Base-by-base conservation (phyloP, 73 alveolate genomes). In the Tetrahymena elliotti region DNA sequence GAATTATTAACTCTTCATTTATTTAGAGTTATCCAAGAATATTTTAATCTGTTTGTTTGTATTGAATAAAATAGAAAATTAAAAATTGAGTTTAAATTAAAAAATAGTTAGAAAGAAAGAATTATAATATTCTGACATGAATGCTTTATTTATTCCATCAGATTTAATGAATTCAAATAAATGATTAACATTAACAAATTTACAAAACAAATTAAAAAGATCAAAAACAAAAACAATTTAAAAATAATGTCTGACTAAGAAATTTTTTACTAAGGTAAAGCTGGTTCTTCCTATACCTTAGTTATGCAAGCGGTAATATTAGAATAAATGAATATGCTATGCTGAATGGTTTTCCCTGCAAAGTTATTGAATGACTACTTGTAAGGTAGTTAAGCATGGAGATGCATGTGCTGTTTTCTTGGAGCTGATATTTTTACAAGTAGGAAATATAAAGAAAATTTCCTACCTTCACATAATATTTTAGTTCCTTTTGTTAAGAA, bases 371-470 rank as follows among this genome's bases (percentile, higher is more conserved):
- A 94, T 95, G 95, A 93, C 98, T 52, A 97, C 98, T 38, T 97
- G 99, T 93, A 98, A 98, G 94, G 97, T 97, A 33, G 99, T 99
- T 95, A 98, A 98, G 98, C 99, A 98, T 93, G 99, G 99, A 27
- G 95, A 97, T 31, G 99, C 99, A 96, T 98, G 98, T 94, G 99
- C 99, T 82, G 95, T 95, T 93, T 98, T 94, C 96, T 98, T 38
- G 99, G 99, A 93, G 97, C 96, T 36, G 99, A 98, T 88, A 98
- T 98, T 96, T 98, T 98, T 98, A 96, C 98, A n/a, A 93, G 96
- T 4, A 98, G 98, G 96, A 98, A 98, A 53, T 94, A 96, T 92
- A 98, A 97, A 97, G 98, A 97, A 96, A 94, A 97, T 52, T 96
- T 95, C 97, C 99, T 99, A n/a, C 97, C 99, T 93, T 97, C 99